Evolutionary conservation across 208 protist genomes (phyloP), one percentile per base, ranked within the genome.

Genomic region (Phytomonas francai): DNA sequence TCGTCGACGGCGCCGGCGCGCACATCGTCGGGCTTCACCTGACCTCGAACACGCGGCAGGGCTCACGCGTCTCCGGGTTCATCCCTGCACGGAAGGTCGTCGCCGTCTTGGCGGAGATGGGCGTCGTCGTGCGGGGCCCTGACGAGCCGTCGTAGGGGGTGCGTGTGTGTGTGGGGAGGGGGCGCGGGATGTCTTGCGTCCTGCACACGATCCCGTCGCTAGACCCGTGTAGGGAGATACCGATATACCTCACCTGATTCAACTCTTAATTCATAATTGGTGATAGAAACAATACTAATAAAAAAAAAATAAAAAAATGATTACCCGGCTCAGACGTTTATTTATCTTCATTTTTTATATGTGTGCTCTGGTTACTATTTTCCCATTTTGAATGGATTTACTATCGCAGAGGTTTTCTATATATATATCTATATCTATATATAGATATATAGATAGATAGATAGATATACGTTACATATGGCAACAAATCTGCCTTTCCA

Each of bases 21-120:
- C 77, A 86, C 66, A 68, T 95, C 25, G 89, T 95, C 8, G 89
- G 89, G 2, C 75, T 95, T 29, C 89, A 95, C 63, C 73, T 95
- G 28, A 89, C 82, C 3, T 92, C 87, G 32, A 92, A 95, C 69
- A 95, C 83, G 28, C 73, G 76, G 5, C 74, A 91, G 33, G 89
- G 87, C 12, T 95, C 89, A 0, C 77, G 89, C 22, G 87, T 95
- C 0, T 91, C 84, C 5, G 87, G 83, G 2, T 95, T 92, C 63
- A 49, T 95, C 6, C 84, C 83, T 0, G 70, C 89, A 8, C 86
- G 89, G 22, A 89, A 87, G 66, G 72, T 95, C 28, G 72, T 95
- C 2, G 68, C 77, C 0, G 28, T 95, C 49, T 65, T 95, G 59
- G 72, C 83, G 0, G 89, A 95, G 67, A 89, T 91, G 85, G 78